Conservation (phyloP, 2,329 filamentous ascomycete genomes). For the Rachicladosporium sp. region DNA sequence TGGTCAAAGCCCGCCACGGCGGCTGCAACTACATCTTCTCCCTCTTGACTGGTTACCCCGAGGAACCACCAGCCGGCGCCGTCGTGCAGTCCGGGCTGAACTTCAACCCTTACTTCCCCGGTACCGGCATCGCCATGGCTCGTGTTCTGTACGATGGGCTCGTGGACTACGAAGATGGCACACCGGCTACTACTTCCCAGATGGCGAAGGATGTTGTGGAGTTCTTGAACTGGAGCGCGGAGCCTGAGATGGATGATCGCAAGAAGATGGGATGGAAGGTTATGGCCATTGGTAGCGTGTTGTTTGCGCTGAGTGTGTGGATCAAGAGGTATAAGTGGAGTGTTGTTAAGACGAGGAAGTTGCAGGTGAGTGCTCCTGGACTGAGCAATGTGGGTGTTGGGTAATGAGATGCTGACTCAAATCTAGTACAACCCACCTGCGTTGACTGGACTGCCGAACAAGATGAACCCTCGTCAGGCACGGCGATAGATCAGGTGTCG, state of each 20-base stretch:
- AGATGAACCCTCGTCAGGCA: conserved; percentile 5
- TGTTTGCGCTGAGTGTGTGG: conserved; percentile 86
- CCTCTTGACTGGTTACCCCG: conserved; percentile 91
- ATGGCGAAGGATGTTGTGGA: conserved; percentile 99
- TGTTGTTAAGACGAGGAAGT: conserved; percentile 27
- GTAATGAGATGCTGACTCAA: too few relatives aligned
- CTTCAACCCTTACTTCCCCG: conserved; percentile 99
- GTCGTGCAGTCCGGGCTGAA: conserved; percentile 79
- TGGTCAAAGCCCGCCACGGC: conserved; percentile 94
- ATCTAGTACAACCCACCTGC: conserved; percentile 6
- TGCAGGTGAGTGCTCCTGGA: conserved; percentile 39
- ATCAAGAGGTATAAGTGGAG: conserved; percentile 59
- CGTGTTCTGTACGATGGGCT: conserved; percentile 96
- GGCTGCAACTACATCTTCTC: conserved; percentile 98
- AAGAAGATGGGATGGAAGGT: conserved; percentile 99
- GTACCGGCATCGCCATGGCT: conserved; percentile 96
- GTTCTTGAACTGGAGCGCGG: conserved; percentile 98
- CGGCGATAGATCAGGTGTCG: conserved; percentile 4
- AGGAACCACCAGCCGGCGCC: conserved; percentile 85
- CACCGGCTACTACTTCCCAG: conserved; percentile 86
- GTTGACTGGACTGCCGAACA: conserved; percentile 1
- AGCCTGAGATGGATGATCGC: conserved; percentile 97
- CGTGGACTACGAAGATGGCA: conserved; percentile 96
- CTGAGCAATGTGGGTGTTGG: too few relatives aligned
- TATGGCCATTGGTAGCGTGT: conserved; percentile 61